phyloP scores from a whole-genome alignment of 2,329 filamentous ascomycete species.

The Xylaria sp. region DNA sequence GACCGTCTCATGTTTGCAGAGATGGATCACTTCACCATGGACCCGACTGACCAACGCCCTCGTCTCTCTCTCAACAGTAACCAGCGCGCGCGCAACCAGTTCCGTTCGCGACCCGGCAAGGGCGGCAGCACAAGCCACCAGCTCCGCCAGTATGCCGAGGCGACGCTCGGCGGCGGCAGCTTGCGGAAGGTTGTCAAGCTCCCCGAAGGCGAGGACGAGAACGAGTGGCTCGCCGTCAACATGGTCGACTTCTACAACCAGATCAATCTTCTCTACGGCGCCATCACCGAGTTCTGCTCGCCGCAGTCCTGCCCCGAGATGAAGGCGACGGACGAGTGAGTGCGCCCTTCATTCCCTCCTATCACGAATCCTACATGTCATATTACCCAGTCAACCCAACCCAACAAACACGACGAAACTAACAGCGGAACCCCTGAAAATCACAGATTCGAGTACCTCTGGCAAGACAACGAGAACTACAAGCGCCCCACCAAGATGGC shows the following conservation, averaged over 20 bases:
- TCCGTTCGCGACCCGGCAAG: slow-evolving; percentile 81
- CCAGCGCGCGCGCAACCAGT: slow-evolving; percentile 81
- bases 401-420: neutral
- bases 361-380: neutral
- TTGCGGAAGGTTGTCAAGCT: slow-evolving; percentile 94
- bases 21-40: neutral
- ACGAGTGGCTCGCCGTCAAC: slow-evolving; percentile 98
- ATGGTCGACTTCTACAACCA: slow-evolving; percentile 99
- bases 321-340: slow-evolving; percentile 98
- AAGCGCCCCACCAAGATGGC: slow-evolving; percentile 98
- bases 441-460: slow-evolving; percentile 89
- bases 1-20: neutral
- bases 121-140: slow-evolving; percentile 84
- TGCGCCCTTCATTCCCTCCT: neutral
- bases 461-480: slow-evolving; percentile 93
- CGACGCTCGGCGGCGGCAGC: slow-evolving; percentile 90
- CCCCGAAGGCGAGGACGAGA: slow-evolving; percentile 93
- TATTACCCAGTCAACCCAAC: too few relatives aligned
- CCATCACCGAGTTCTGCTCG: slow-evolving; percentile 98
- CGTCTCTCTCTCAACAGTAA: slow-evolving; percentile 50
- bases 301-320: slow-evolving; percentile 96
- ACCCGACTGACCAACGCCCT: neutral
- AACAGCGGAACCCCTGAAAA: neutral
- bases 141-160: slow-evolving; percentile 95
- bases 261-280: slow-evolving; percentile 96